A percentile compares a stretch with the other conserved stretches of the same genome.
Conservation (phyloP, 805 yeast species). For the Pichia insulana region DNA sequence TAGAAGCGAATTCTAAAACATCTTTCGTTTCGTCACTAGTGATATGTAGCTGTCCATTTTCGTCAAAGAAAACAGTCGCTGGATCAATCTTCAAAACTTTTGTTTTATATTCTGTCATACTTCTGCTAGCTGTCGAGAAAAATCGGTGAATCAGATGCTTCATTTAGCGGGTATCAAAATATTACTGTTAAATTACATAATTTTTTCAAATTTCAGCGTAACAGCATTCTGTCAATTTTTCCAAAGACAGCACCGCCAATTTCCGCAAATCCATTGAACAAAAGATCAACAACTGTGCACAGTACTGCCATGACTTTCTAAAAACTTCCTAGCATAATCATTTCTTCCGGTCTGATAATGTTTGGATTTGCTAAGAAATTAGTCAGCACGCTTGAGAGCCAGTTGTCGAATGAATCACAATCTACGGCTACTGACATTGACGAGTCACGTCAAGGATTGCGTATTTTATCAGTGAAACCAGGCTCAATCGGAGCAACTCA, state of each 20-base stretch:
- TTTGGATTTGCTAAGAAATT: slow-evolving; percentile 58
- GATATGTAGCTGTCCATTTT: slow-evolving; percentile 26
- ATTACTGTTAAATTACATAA: too few relatives aligned
- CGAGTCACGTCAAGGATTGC: slow-evolving; percentile 37
- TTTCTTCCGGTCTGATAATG: slow-evolving; percentile 30
- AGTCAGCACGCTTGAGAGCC: slow-evolving; percentile 39
- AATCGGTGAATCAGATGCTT: slow-evolving; percentile 1
- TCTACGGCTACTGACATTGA: slow-evolving; percentile 15
- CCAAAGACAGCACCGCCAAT: too few relatives aligned
- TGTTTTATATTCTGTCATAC: slow-evolving; percentile 23
- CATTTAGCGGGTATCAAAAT: too few relatives aligned
- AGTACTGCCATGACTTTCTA: too few relatives aligned
- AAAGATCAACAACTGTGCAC: too few relatives aligned
- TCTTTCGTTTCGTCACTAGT: slow-evolving; percentile 43
- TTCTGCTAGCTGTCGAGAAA: not conserved
- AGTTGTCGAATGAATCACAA: slow-evolving; percentile 19
- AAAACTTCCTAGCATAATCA: too few relatives aligned
- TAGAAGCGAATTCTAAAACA: slow-evolving; percentile 52
- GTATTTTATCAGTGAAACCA: slow-evolving; percentile 43
- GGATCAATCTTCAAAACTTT: slow-evolving; percentile 49
- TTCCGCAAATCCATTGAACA: too few relatives aligned
- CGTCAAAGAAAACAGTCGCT: slow-evolving; percentile 39
- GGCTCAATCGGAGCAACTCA: slow-evolving; percentile 39
- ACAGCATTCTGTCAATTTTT: too few relatives aligned
- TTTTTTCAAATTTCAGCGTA: too few relatives aligned